These are phyloP conservation scores for Emydomyces testavorans DNA, from an alignment of 2,329 filamentous ascomycete species.

Conservation along the genomic window DNA sequence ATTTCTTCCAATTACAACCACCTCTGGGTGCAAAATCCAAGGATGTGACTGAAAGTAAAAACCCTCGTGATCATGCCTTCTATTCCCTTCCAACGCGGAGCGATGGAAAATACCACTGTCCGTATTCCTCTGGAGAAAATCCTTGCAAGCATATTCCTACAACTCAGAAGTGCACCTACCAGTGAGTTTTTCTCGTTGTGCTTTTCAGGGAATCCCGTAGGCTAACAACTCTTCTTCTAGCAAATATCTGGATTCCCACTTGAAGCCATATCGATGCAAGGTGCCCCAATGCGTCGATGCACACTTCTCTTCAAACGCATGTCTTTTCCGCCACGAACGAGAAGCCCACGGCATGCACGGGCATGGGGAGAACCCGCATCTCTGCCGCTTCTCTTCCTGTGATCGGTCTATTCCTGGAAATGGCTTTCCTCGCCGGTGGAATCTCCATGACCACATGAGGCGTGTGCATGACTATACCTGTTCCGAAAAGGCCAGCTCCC, in stretches of 20 bases:
- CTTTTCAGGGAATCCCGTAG: no score
- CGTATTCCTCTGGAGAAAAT: slow-evolving; percentile 56
- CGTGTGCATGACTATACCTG: slow-evolving; percentile 61
- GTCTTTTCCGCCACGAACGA: slow-evolving; percentile 84
- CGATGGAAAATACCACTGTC: slow-evolving; percentile 89
- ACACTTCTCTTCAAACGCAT: slow-evolving; percentile 89
- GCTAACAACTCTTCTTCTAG: slow-evolving; percentile 38
- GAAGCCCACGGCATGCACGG: slow-evolving; percentile 94
- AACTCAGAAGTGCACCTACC: slow-evolving; percentile 97
- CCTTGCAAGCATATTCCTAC: slow-evolving; percentile 84
- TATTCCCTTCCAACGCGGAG: slow-evolving; percentile 34
- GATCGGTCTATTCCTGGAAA: slow-evolving; percentile 71
- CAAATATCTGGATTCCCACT: slow-evolving; percentile 93
- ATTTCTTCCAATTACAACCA: slow-evolving; percentile 29
- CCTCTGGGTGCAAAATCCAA: slow-evolving; percentile 26
- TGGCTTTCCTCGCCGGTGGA: slow-evolving; percentile 91
- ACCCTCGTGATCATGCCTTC: slow-evolving; percentile 34
- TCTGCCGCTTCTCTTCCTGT: slow-evolving; percentile 78
- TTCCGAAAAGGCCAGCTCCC: slow-evolving; percentile 34
- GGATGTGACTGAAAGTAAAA: slow-evolving; percentile 29
- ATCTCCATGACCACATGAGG: slow-evolving; percentile 93
- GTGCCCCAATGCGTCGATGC: slow-evolving; percentile 68
- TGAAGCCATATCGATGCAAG: slow-evolving; percentile 96
- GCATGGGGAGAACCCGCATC: slow-evolving; percentile 82
- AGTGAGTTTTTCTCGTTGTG: slow-evolving; percentile 72